These are phyloP conservation scores for Vachellia collinsii DNA, from an alignment of 306 rosid genomes.

Conservation along the genomic window DNA sequence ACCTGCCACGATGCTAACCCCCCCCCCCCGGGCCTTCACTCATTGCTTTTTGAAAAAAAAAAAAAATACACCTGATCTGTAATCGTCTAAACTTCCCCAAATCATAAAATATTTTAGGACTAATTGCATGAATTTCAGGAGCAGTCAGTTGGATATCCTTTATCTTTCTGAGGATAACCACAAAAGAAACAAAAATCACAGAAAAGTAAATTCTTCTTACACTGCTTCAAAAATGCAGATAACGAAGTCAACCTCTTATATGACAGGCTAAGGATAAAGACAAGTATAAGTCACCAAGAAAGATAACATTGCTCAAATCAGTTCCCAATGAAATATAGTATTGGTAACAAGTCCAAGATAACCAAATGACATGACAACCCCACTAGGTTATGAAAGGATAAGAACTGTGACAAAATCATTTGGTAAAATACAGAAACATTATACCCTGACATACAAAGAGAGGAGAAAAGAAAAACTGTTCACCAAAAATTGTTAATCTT, in stretches of 20 bases:
- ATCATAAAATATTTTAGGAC: no score
- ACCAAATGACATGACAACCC: constrained; percentile 3
- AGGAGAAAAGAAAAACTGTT: background rate
- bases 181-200: constrained; percentile 4
- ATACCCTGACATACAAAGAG: constrained; percentile 9
- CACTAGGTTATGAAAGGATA: constrained; percentile 11
- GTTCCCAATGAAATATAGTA: constrained; percentile 1
- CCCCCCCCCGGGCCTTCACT: background rate
- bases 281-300: background rate
- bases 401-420: constrained; percentile 22
- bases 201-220: background rate
- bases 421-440: constrained; percentile 18
- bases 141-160: constrained; percentile 10
- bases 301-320: constrained; percentile 22
- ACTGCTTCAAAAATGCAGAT: constrained; percentile 3
- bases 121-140: background rate
- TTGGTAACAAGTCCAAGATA: constrained; percentile 10
- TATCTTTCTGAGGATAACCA: constrained; percentile 14
- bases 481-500: background rate
- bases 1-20: background rate
- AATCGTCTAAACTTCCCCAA: no score
- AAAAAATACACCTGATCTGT: no score
- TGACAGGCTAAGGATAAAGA: constrained; percentile 1
- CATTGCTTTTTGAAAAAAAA: no score
- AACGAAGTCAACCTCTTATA: constrained; percentile 6